These are phyloP conservation scores for Boletus rufocinnamomeus DNA, from an alignment of 768 basidiomycete species.

Conservation along the genomic window DNA sequence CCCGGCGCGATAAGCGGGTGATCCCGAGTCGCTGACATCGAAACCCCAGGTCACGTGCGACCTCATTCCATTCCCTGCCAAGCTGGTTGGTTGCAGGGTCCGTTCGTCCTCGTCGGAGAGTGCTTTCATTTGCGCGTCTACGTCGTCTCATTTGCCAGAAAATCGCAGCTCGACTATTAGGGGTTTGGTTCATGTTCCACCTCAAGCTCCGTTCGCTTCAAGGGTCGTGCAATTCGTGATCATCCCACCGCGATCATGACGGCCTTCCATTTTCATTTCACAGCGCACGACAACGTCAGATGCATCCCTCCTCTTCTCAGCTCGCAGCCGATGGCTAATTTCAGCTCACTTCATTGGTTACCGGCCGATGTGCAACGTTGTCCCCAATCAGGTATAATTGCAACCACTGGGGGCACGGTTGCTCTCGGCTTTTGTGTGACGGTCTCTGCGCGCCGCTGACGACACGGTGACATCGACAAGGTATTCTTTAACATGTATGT, in stretches of 20 bases:
- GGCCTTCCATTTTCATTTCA: conserved; percentile 26
- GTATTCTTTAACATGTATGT: background rate
- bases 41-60: conserved; percentile 27
- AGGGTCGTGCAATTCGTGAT: conserved; percentile 13
- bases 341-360: conserved; percentile 10
- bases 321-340: conserved; percentile 21
- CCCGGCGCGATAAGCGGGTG: conserved; percentile 21
- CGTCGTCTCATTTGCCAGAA: background rate
- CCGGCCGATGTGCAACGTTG: conserved; percentile 2
- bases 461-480: background rate
- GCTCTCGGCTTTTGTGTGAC: background rate
- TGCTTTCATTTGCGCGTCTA: background rate
- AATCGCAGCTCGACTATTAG: conserved; percentile 1
- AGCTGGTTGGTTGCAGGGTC: background rate
- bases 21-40: conserved; percentile 22
- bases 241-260: conserved; percentile 10
- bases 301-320: conserved; percentile 2
- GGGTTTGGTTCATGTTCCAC: conserved; percentile 9
- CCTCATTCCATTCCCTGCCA: background rate
- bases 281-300: conserved; percentile 11
- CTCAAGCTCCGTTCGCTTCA: conserved; percentile 19
- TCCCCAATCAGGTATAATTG: conserved; percentile 10
- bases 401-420: background rate
- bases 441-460: background rate
- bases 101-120: background rate